These are phyloP conservation scores for Pestalotiopsis fici DNA, from an alignment of 2,329 filamentous ascomycete genomes.

Conservation along the genomic window DNA sequence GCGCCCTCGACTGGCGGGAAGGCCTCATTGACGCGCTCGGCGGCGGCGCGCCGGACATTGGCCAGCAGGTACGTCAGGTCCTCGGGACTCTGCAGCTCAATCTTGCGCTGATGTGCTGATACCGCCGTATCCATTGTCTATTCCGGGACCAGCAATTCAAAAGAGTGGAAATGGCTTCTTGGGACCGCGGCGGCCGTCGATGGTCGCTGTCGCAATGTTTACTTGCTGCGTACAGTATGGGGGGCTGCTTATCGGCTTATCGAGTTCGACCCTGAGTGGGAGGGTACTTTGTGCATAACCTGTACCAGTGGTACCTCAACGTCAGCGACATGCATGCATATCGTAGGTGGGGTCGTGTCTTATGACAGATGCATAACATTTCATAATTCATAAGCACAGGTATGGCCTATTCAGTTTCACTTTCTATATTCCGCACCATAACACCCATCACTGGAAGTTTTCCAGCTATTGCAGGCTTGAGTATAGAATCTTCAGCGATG, in stretches of 20 bases:
- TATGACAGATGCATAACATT: no score
- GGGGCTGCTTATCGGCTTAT: background rate
- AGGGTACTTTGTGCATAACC: background rate
- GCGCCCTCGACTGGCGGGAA: constrained; percentile 64
- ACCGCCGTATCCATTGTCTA: constrained; percentile 22
- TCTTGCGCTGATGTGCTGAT: constrained; percentile 60
- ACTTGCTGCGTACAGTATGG: background rate
- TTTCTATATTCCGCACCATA: no score
- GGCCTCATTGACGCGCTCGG: constrained; percentile 65
- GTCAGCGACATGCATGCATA: no score
- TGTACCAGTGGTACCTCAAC: no score
- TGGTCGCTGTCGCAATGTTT: background rate
- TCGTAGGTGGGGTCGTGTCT: no score
- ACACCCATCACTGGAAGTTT: no score
- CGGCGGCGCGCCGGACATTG: constrained; percentile 69
- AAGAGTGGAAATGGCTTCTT: background rate
- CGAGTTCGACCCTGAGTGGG: background rate
- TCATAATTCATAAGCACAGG: no score
- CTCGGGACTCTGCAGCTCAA: constrained; percentile 76
- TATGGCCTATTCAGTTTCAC: no score
- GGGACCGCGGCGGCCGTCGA: background rate
- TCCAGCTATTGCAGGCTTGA: no score
- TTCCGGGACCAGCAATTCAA: background rate
- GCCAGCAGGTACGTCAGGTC: constrained; percentile 71
- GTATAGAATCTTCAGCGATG: no score